phyloP scores from a whole-genome alignment of 306 rosid genomes.

The Quercus mongolica region DNA sequence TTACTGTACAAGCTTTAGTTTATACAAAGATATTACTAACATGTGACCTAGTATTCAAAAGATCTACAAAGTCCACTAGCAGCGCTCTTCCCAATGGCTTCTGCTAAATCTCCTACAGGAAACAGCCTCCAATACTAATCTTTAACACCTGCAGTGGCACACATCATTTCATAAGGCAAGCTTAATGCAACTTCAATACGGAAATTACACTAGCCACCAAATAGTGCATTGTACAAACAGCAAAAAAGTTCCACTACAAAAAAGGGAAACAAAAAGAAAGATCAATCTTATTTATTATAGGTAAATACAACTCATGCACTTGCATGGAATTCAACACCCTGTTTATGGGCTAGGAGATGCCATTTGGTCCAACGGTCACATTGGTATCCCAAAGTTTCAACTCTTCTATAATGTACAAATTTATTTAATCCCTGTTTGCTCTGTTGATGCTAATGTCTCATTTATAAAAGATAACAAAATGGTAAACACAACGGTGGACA shows the following conservation, averaged over 20 bases:
- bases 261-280: neutral
- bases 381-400: neutral
- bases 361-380: neutral
- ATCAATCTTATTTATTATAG: neutral
- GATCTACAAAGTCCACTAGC: neutral
- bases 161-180: neutral
- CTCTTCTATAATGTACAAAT: neutral
- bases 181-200: neutral
- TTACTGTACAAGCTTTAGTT: neutral
- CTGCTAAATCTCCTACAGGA: neutral
- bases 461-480: neutral
- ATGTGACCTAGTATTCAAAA: neutral
- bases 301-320: neutral
- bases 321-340: neutral
- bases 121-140: neutral
- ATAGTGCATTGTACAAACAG: neutral
- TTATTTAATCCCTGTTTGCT: neutral
- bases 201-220: neutral
- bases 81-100: neutral
- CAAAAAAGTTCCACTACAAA: neutral
- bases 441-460: neutral
- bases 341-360: neutral
- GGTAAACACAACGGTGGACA: neutral
- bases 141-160: neutral
- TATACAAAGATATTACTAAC: neutral